Percentiles rank a stretch among this genome's conserved stretches.
Evolutionary conservation across 1,284 basidiomycete genomes (phyloP).

Genomic region (Tylopilus sp.): DNA sequence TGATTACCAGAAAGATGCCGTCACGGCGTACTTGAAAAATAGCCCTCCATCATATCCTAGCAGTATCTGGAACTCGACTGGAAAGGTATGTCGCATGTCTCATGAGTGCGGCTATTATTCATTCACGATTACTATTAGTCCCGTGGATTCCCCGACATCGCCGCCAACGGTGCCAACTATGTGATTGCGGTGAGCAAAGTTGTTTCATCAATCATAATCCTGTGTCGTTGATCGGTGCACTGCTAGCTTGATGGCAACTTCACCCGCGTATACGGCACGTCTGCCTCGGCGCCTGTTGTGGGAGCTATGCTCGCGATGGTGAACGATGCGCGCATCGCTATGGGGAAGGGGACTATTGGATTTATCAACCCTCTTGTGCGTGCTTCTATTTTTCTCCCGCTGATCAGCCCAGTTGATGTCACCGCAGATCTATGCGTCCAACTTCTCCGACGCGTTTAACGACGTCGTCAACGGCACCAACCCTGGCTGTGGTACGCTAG

Average conservation of each 20-base stretch:
- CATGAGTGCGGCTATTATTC: not conserved
- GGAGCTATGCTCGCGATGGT: conserved; percentile 59
- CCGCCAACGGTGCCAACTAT: conserved; percentile 55
- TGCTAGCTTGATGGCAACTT: conserved; percentile 48
- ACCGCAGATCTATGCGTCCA: conserved; percentile 37
- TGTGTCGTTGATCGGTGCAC: no score
- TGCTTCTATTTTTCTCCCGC: not conserved
- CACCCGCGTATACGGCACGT: conserved; percentile 49
- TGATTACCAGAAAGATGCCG: conserved; percentile 48
- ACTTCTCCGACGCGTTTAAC: conserved; percentile 45
- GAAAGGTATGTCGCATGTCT: conserved; percentile 46
- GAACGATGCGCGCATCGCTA: conserved; percentile 58
- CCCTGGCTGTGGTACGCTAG: conserved; percentile 52
- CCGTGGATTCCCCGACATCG: conserved; percentile 61
- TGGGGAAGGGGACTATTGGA: conserved; percentile 50
- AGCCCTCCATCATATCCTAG: conserved; percentile 45
- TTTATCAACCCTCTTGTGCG: conserved; percentile 52
- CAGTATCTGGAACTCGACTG: conserved; percentile 61
- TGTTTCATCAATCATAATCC: no score
- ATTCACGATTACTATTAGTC: conserved; percentile 29
- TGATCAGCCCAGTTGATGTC: no score
- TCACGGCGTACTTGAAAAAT: conserved; percentile 33
- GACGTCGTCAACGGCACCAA: conserved; percentile 60
- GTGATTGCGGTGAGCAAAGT: conserved; percentile 38
- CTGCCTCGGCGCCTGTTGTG: conserved; percentile 53